Conservation (phyloP, 352 stramenopile species). For the Globisporangium irregulare region DNA sequence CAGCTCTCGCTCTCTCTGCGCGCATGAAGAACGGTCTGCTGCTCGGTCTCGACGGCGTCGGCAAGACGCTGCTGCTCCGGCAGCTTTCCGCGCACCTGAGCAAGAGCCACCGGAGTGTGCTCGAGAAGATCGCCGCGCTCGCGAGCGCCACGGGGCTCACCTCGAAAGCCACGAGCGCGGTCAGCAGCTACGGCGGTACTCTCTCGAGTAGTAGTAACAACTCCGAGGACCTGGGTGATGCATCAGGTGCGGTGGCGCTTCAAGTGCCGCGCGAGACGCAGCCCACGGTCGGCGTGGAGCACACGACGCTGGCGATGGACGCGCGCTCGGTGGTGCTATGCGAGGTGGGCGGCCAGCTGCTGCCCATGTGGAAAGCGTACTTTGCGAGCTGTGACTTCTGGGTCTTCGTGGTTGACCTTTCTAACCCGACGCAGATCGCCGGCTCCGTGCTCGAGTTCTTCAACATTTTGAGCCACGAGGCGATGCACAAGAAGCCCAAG, state of each 20-base stretch:
- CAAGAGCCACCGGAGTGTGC: constrained; percentile 35
- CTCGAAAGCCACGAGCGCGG: constrained; percentile 4
- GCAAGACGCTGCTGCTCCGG: constrained; percentile 70
- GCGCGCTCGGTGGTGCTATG: constrained; percentile 39
- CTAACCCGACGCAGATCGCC: constrained; percentile 45
- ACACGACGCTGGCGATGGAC: constrained; percentile 47
- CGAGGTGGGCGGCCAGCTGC: constrained; percentile 62
- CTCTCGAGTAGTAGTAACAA: neutral
- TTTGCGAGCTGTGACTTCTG: constrained; percentile 64
- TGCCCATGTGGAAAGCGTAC: constrained; percentile 74
- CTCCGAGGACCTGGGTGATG: constrained; percentile 18
- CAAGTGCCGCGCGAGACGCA: constrained; percentile 38
- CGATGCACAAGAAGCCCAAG: constrained; percentile 59
- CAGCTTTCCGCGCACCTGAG: constrained; percentile 48
- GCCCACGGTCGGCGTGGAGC: constrained; percentile 62
- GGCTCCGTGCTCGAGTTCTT: constrained; percentile 62
- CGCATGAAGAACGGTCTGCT: constrained; percentile 61
- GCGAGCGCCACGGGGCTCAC: constrained; percentile 12
- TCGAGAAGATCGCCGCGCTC: constrained; percentile 38
- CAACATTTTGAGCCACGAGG: constrained; percentile 45
- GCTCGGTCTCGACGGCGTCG: constrained; percentile 60
- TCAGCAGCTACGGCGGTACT: constrained; percentile 3
- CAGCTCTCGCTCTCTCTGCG: neutral
- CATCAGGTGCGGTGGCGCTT: neutral
- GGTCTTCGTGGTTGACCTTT: constrained; percentile 68